These are phyloP conservation scores for Piedraia hortae DNA, from an alignment of 2,329 filamentous ascomycete species.

Conservation along the genomic window DNA sequence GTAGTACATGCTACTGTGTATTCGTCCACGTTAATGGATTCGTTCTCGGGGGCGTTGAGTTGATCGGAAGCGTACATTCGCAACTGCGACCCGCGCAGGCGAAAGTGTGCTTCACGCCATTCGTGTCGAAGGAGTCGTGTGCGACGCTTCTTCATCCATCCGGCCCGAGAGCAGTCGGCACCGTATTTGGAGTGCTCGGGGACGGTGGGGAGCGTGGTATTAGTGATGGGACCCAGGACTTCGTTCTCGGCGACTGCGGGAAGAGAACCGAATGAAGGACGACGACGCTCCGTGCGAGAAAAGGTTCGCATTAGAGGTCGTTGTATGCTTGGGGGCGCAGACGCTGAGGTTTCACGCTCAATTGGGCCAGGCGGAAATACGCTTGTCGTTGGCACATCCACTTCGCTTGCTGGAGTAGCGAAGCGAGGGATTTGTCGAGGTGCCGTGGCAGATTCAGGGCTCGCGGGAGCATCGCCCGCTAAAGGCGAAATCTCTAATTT, in stretches of 20 bases:
- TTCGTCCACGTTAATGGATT: constrained; percentile 68
- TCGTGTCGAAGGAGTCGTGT: constrained; percentile 72
- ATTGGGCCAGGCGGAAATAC: constrained; percentile 43
- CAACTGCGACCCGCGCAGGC: constrained; percentile 33
- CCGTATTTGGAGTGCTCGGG: constrained; percentile 12
- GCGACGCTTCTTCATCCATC: constrained; percentile 88
- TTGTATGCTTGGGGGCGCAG: constrained; percentile 80
- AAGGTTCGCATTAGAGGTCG: too few relatives aligned
- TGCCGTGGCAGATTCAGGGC: constrained; percentile 18
- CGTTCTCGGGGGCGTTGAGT: constrained; percentile 34
- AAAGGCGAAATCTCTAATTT: constrained; percentile 27
- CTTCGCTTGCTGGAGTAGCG: constrained; percentile 69
- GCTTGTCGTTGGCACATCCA: constrained; percentile 62
- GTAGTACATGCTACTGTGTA: constrained; percentile 68
- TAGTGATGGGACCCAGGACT: constrained; percentile 9
- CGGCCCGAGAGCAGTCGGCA: constrained; percentile 29
- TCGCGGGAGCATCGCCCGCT: constrained; percentile 16
- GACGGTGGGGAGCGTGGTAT: constrained; percentile 8
- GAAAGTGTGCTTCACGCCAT: constrained; percentile 81
- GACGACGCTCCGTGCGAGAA: too few relatives aligned
- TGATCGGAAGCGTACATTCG: constrained; percentile 37
- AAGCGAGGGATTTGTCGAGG: constrained; percentile 37
- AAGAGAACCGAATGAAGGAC: too few relatives aligned
- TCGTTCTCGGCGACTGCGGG: not conserved
- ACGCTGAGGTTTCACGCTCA: constrained; percentile 57